Conservation (phyloP, 306 rosid genomes). For the Vigna angularis region DNA sequence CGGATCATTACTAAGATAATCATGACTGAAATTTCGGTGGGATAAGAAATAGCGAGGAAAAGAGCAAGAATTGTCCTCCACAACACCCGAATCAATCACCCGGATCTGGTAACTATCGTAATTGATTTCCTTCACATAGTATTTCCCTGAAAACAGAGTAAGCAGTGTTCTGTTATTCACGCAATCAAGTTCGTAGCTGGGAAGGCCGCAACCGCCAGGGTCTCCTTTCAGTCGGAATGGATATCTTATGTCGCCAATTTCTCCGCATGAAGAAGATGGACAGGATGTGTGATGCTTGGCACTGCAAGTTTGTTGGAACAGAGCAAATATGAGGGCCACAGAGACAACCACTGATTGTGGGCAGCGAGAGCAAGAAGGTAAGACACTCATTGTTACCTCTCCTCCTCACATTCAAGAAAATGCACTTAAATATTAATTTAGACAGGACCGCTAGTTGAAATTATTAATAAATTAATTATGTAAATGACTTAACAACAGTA, state of each 20-base stretch:
- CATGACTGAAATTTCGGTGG: no score
- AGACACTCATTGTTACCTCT: not conserved
- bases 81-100: not conserved
- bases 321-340: not conserved
- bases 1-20: no score
- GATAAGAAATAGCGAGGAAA: no score
- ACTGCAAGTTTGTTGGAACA: not conserved
- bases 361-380: not conserved
- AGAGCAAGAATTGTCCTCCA: not conserved
- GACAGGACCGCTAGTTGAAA: no score
- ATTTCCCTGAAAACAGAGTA: not conserved
- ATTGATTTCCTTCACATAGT: conserved; percentile 8
- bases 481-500: no score
- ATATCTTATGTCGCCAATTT: not conserved
- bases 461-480: no score
- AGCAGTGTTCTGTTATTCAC: conserved; percentile 31
- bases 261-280: not conserved
- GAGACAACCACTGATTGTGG: not conserved
- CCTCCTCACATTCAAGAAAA: rapidly evolving
- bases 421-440: no score
- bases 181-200: not conserved
- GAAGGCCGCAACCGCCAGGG: conserved; percentile 3
- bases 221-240: not conserved
- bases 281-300: not conserved
- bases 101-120: not conserved